Evolutionary conservation across 1,284 basidiomycete genomes (phyloP).

Genomic region (Exobasidium rhododendri): DNA sequence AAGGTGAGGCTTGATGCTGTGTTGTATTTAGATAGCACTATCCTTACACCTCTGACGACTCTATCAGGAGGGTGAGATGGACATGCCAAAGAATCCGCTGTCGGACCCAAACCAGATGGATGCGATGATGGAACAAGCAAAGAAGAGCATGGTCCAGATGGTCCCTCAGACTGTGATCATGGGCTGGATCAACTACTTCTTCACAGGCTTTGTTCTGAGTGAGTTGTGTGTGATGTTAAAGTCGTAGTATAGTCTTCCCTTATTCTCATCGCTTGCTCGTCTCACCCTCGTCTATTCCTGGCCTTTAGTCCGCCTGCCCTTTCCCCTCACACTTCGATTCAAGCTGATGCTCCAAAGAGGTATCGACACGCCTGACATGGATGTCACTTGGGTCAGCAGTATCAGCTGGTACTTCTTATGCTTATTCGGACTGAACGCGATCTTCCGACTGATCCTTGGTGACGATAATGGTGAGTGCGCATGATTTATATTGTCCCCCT

Average conservation of each 20-base stretch:
- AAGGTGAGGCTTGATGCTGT: not conserved
- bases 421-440: conserved; percentile 92
- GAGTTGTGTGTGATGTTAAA: too few species aligned
- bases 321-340: conserved; percentile 93
- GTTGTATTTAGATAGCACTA: too few species aligned
- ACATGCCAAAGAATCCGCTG: conserved; percentile 63
- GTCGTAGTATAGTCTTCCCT: not conserved
- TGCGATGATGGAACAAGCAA: conserved; percentile 97
- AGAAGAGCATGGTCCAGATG: conserved; percentile 84
- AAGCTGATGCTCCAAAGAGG: conserved; percentile 98
- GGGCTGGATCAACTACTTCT: conserved; percentile 99
- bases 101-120: conserved; percentile 90
- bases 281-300: not conserved
- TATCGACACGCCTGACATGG: conserved; percentile 92
- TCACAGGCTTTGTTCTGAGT: conserved; percentile 96
- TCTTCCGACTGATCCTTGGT: conserved; percentile 90
- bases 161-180: conserved; percentile 79
- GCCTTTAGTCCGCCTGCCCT: conserved; percentile 74
- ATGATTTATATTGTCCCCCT: not conserved
- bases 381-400: conserved; percentile 97
- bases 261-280: not conserved
- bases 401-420: conserved; percentile 99
- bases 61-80: conserved; percentile 26
- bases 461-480: conserved; percentile 72
- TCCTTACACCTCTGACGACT: too few species aligned